Evolutionary conservation across 768 basidiomycete genomes (phyloP).

Genomic region (Leccinum arenicola): DNA sequence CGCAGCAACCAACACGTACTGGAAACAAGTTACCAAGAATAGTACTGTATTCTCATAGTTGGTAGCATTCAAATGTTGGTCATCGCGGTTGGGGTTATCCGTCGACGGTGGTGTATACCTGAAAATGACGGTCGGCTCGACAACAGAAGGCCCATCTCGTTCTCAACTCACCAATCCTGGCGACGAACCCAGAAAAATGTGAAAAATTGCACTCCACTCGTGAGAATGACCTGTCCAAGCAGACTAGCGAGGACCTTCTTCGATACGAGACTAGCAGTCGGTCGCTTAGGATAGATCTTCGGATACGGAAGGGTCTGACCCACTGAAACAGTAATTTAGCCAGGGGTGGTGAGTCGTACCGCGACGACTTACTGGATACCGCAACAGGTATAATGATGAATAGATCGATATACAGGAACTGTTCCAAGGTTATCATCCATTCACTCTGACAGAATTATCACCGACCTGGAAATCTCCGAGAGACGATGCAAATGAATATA

Average conservation of each 20-base stretch:
- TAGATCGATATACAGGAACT: slow-evolving; percentile 97
- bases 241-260: slow-evolving; percentile 93
- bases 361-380: slow-evolving; percentile 73
- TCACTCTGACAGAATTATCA: neutral
- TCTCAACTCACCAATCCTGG: slow-evolving; percentile 68
- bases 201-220: slow-evolving; percentile 79
- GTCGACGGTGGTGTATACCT: slow-evolving; percentile 79
- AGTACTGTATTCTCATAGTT: slow-evolving; percentile 93
- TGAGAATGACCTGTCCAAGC: slow-evolving; percentile 87
- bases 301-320: slow-evolving; percentile 90
- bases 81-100: slow-evolving; percentile 45
- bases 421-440: slow-evolving; percentile 11
- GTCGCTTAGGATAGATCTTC: slow-evolving; percentile 82
- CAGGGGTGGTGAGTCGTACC: neutral
- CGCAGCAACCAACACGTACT: slow-evolving; percentile 95
- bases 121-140: neutral
- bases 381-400: slow-evolving; percentile 98
- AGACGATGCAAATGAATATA: slow-evolving; percentile 96
- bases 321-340: slow-evolving; percentile 53
- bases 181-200: slow-evolving; percentile 85
- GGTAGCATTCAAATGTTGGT: slow-evolving; percentile 72
- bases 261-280: slow-evolving; percentile 93
- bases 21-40: slow-evolving; percentile 96
- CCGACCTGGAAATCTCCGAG: slow-evolving; percentile 93
- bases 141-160: neutral